Evolutionary conservation across 306 rosid species (phyloP).

Genomic region (Prunus salicina): DNA sequence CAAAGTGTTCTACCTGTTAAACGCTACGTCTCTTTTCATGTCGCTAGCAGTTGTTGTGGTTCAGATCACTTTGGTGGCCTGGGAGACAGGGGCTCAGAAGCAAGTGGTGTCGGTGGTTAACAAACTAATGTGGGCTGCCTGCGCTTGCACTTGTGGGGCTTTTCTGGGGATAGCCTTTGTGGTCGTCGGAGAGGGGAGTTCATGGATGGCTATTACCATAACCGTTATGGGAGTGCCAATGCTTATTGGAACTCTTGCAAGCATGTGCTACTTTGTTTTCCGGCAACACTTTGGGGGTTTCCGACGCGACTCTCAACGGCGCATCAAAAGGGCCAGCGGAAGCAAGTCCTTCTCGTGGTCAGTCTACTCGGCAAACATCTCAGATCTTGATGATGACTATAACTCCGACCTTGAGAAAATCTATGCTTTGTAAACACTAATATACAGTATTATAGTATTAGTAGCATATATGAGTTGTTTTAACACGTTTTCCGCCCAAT

Average conservation of each 20-base stretch:
- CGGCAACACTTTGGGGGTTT: constrained; percentile 69
- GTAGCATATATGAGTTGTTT: not conserved
- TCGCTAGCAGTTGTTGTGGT: constrained; percentile 95
- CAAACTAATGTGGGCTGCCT: constrained; percentile 97
- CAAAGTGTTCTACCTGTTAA: constrained; percentile 72
- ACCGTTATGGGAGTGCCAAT: constrained; percentile 72
- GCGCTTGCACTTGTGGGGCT: constrained; percentile 93
- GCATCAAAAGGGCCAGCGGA: constrained; percentile 74
- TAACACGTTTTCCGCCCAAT: not conserved
- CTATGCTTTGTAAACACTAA: constrained; percentile 52
- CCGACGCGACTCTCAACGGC: constrained; percentile 71
- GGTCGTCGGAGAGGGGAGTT: constrained; percentile 55
- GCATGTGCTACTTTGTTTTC: constrained; percentile 89
- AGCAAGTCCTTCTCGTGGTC: constrained; percentile 95
- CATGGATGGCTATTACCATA: constrained; percentile 84
- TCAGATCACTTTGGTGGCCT: constrained; percentile 95
- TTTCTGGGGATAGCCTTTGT: constrained; percentile 71
- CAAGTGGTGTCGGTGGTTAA: constrained; percentile 91
- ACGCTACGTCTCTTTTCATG: constrained; percentile 82
- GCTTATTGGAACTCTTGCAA: constrained; percentile 77
- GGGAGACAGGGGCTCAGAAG: constrained; percentile 94
- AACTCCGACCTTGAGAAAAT: constrained; percentile 83
- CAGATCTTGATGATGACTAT: constrained; percentile 74
- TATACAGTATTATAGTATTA: not conserved
- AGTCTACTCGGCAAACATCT: constrained; percentile 66